Evolutionary conservation across 2,329 filamentous ascomycete genomes (phyloP).

Genomic region (Aspergillus eucalypticola): DNA sequence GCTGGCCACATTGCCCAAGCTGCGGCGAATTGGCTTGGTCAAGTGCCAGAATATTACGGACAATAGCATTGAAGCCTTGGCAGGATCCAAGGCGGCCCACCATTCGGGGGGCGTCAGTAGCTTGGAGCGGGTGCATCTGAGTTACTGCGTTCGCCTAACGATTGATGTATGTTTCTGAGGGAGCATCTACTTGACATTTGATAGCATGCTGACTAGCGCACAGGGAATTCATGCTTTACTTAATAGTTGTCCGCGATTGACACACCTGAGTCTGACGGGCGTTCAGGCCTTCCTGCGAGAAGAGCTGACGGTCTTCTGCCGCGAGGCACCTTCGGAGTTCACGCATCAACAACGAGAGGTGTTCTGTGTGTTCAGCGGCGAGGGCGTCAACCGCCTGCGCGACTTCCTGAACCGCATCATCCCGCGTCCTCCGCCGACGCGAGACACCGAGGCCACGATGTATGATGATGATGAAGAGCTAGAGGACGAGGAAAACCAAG

Average conservation of each 20-base stretch:
- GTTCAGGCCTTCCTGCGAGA: slow-evolving; percentile 89
- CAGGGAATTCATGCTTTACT: slow-evolving; percentile 88
- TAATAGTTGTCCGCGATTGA: slow-evolving; percentile 87
- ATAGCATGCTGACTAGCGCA: background rate
- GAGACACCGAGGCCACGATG: slow-evolving; percentile 43
- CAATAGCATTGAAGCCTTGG: slow-evolving; percentile 80
- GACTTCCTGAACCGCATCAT: slow-evolving; percentile 67
- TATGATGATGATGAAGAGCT: slow-evolving; percentile 48
- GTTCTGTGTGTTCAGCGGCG: slow-evolving; percentile 95
- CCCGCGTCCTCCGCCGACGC: slow-evolving; percentile 24
- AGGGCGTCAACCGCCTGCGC: slow-evolving; percentile 75
- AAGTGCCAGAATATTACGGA: slow-evolving; percentile 93
- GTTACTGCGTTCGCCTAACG: slow-evolving; percentile 86
- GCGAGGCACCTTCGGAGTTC: slow-evolving; percentile 85
- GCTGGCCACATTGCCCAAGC: slow-evolving; percentile 82
- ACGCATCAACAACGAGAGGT: slow-evolving; percentile 92
- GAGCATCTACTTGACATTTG: background rate
- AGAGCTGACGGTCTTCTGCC: slow-evolving; percentile 81
- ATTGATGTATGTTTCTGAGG: slow-evolving; percentile 62
- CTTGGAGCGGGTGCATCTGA: slow-evolving; percentile 90
- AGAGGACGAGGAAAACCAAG: slow-evolving; percentile 45
- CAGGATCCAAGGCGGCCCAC: slow-evolving; percentile 60
- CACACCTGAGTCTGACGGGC: slow-evolving; percentile 90
- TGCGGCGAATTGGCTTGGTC: slow-evolving; percentile 91
- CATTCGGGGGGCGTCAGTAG: slow-evolving; percentile 64